Base-by-base conservation (phyloP, 331 rosid genomes). In the Quercus lobata region DNA sequence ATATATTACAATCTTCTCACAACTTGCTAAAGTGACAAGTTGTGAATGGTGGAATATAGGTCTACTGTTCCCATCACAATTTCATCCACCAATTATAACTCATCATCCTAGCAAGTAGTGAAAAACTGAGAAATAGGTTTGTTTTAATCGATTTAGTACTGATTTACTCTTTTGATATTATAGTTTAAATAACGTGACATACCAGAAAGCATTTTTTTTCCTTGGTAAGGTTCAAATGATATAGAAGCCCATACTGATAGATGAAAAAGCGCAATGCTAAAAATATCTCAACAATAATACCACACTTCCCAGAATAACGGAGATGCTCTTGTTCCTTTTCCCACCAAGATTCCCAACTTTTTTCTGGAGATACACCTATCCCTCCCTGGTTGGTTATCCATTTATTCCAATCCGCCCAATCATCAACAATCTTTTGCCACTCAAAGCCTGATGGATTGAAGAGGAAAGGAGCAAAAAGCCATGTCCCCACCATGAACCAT, bases 311-410 rank as follows among this genome's bases (percentile, higher is more conserved):
- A 0, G 97, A 83, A 86, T 82, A 32, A 16, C 53, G 87, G 30
- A 94, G 94, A 92, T 92, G 98, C 75, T 87, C 92, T 2, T 90
- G 92, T 66, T 94, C 97, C 52, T 90, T 90, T 79, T 92, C 95
- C 98, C 98, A 92, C 98, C 97, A 94, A 46, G 98, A 94, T 83
- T 94, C 98, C 98, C 98, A 94, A 79, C 98, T 94, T 71, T 71
- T 94, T 12, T 89, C 94, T 0, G 91, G 88, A 72, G 90, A 49
- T 46, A 94, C 97, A 72, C 98, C 98, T 0, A 94, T 94, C 35
- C 98, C 97, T 57, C 97, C 98, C 0, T 83, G 93, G 76, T 86
- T 94, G 80, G 88, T 85, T 73, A 94, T 94, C 98, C 98, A 94
- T 84, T 91, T 92, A 10, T 88, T 91, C 98, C 98, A 94, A 87